phyloP scores from a whole-genome alignment of 306 rosid species.

The Crotalaria pallida region DNA sequence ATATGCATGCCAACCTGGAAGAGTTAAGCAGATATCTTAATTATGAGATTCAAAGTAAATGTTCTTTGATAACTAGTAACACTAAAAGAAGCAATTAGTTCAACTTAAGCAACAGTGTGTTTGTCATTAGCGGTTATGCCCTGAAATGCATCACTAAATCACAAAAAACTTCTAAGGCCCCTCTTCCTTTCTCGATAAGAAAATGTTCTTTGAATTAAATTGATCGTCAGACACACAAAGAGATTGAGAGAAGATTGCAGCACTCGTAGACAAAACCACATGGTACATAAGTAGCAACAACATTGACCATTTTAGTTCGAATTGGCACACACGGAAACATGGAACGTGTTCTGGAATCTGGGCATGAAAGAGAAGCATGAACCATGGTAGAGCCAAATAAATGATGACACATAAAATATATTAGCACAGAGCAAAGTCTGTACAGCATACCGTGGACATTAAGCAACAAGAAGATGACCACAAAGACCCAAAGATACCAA shows the following conservation, averaged over 20 bases:
- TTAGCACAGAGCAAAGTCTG: not conserved
- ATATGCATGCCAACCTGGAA: slow-evolving; percentile 89
- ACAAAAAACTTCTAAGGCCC: not conserved
- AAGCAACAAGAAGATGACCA: slow-evolving; percentile 73
- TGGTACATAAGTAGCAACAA: not conserved
- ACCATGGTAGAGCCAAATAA: slow-evolving; percentile 5
- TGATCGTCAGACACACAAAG: not conserved
- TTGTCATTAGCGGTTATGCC: not conserved
- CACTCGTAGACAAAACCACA: not conserved
- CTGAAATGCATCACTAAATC: slow-evolving; percentile 20
- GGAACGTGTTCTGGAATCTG: not conserved
- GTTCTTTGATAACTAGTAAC: not conserved
- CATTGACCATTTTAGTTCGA: slow-evolving; percentile 1
- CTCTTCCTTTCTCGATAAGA: not conserved
- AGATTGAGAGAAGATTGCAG: not conserved
- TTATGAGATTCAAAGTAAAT: slow-evolving; percentile 9
- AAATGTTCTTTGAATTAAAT: not conserved
- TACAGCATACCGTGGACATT: slow-evolving; percentile 60
- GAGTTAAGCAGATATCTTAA: slow-evolving; percentile 11
- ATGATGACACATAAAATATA: not conserved
- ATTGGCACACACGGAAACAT: not conserved
- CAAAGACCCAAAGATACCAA: slow-evolving; percentile 92
- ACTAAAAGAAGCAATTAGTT: slow-evolving; percentile 7
- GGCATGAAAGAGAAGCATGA: not conserved
- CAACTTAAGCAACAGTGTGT: not conserved